These are phyloP conservation scores for Thermothielavioides terrestris DNA, from an alignment of 495 filamentous ascomycete genomes.

Conservation along the genomic window DNA sequence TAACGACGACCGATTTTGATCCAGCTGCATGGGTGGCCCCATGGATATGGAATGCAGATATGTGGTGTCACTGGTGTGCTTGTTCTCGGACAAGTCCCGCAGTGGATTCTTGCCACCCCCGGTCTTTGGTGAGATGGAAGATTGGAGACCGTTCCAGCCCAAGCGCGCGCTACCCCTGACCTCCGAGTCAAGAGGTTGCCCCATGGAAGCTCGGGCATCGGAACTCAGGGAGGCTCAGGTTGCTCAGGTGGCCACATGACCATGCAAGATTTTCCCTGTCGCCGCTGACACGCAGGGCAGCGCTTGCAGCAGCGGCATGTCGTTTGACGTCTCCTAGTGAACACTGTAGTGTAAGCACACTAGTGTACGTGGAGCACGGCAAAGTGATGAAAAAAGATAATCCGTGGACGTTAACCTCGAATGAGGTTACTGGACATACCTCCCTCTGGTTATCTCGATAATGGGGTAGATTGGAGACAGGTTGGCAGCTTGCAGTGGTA, in stretches of 20 bases:
- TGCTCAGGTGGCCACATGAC: slow-evolving; percentile 1
- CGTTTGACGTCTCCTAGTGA: no score
- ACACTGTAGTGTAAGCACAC: no score
- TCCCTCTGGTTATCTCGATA: no score
- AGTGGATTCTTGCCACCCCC: slow-evolving; percentile 2
- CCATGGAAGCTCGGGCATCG: slow-evolving; percentile 5
- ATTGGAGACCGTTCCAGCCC: neutral
- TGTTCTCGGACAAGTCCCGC: neutral
- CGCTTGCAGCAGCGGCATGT: neutral
- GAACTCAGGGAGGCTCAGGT: neutral
- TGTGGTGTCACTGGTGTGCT: no score
- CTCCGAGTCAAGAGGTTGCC: neutral
- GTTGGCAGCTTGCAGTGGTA: no score
- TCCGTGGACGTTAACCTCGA: no score
- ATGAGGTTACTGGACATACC: no score
- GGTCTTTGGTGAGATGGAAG: neutral
- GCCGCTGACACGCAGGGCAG: neutral
- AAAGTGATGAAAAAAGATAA: no score
- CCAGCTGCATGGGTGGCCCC: neutral
- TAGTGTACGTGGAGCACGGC: no score
- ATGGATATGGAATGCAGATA: neutral
- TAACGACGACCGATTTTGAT: no score
- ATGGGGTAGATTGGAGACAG: no score
- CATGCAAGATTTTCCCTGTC: neutral
- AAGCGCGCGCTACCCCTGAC: neutral